Evolutionary conservation across 176 grass and related monocot genomes (phyloP).

Genomic region (Oryza australiensis): DNA sequence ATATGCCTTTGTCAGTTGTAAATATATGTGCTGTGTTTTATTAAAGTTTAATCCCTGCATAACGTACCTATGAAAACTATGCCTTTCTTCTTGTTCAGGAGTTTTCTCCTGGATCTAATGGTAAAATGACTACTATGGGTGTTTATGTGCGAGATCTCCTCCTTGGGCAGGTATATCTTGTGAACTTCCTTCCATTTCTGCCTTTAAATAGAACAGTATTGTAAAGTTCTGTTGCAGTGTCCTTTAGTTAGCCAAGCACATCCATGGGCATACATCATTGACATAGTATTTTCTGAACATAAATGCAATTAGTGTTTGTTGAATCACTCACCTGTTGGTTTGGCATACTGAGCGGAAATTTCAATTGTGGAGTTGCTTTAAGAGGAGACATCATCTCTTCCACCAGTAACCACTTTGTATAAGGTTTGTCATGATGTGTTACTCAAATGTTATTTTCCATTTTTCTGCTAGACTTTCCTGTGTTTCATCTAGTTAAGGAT

Average conservation of each 20-base stretch:
- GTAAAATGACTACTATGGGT: slow-evolving; percentile 87
- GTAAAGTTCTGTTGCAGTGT: slow-evolving; percentile 21
- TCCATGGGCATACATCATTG: slow-evolving; percentile 28
- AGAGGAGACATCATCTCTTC: slow-evolving; percentile 94
- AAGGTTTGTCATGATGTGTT: slow-evolving; percentile 99
- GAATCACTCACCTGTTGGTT: slow-evolving; percentile 59
- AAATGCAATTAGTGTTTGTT: slow-evolving; percentile 59
- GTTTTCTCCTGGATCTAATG: slow-evolving; percentile 88
- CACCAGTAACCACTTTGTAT: slow-evolving; percentile 65
- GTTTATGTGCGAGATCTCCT: slow-evolving; percentile 96
- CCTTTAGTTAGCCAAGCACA: slow-evolving; percentile 30
- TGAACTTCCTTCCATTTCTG: slow-evolving; percentile 1
- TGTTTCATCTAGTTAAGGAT: slow-evolving; percentile 40
- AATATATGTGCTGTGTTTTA: slow-evolving; percentile 19
- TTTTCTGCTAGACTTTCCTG: slow-evolving; percentile 22
- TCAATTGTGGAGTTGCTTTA: slow-evolving; percentile 90
- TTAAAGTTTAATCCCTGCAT: neutral
- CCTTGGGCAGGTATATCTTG: slow-evolving; percentile 87
- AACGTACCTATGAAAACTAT: slow-evolving; percentile 13
- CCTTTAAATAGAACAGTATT: slow-evolving; percentile 5
- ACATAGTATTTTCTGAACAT: slow-evolving; percentile 58
- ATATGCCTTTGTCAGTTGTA: neutral
- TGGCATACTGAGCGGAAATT: slow-evolving; percentile 63
- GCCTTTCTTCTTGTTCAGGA: slow-evolving; percentile 52
- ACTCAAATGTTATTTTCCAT: slow-evolving; percentile 43